Evolutionary conservation across 2,329 filamentous ascomycete species (phyloP).

Genomic region (Paraphaeosphaeria minitans): DNA sequence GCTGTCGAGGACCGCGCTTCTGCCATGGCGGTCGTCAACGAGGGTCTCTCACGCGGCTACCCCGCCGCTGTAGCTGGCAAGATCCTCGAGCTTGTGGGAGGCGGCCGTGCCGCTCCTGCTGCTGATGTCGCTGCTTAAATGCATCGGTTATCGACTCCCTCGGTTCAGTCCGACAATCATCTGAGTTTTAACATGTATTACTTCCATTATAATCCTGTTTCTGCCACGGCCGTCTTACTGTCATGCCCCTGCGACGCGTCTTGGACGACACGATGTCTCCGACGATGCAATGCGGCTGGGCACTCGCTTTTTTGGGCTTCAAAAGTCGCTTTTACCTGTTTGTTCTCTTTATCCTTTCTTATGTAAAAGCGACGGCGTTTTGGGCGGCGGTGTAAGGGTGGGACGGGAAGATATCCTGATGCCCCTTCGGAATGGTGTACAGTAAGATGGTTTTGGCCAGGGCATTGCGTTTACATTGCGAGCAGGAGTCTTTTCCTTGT

Average conservation of each 20-base stretch:
- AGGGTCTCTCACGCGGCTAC: conserved; percentile 91
- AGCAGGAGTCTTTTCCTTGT: background rate
- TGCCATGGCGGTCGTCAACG: conserved; percentile 79
- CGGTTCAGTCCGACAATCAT: conserved; percentile 9
- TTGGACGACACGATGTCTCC: conserved; percentile 11
- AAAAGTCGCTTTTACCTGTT: conserved; percentile 24
- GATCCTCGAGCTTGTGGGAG: conserved; percentile 80
- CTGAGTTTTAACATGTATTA: conserved; percentile 12
- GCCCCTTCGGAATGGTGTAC: background rate
- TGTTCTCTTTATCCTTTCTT: conserved; percentile 12
- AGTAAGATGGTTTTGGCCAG: background rate
- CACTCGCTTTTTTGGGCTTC: conserved; percentile 10
- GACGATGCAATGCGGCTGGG: conserved; percentile 25
- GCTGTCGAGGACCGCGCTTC: conserved; percentile 78
- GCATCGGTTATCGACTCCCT: conserved; percentile 7
- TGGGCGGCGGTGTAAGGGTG: background rate
- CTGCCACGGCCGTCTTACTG: conserved; percentile 24
- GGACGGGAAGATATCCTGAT: conserved; percentile 6
- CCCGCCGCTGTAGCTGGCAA: conserved; percentile 91
- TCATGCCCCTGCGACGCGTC: conserved; percentile 22
- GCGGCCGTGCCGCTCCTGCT: conserved; percentile 33
- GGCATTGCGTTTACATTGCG: background rate
- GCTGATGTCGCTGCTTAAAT: conserved; percentile 25
- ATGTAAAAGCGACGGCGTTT: conserved; percentile 34
- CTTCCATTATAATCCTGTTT: conserved; percentile 19